These are phyloP conservation scores for Calonectria henricotiae DNA, from an alignment of 2,329 filamentous ascomycete genomes.

Conservation along the genomic window DNA sequence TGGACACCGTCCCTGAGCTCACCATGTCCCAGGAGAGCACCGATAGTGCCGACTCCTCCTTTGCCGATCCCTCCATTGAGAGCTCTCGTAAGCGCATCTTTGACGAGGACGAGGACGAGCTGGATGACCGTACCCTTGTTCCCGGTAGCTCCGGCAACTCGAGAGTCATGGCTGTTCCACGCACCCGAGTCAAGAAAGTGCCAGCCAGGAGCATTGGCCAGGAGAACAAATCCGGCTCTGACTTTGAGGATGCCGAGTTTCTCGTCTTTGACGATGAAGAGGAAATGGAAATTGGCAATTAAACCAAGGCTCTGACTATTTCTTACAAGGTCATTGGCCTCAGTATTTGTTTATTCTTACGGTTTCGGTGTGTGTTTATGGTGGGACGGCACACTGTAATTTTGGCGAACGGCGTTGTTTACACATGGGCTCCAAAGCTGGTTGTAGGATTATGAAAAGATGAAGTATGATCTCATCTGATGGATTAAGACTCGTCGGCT, in stretches of 20 bases:
- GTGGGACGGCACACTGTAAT: slow-evolving; percentile 32
- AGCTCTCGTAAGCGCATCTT: slow-evolving; percentile 67
- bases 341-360: slow-evolving; percentile 18
- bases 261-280: slow-evolving; percentile 65
- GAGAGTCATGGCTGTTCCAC: slow-evolving; percentile 68
- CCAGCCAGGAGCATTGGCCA: slow-evolving; percentile 66
- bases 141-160: slow-evolving; percentile 60
- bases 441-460: slow-evolving; percentile 38
- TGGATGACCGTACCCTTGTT: slow-evolving; percentile 55
- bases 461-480: slow-evolving; percentile 26
- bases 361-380: slow-evolving; percentile 38
- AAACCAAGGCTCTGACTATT: slow-evolving; percentile 15
- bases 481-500: slow-evolving; percentile 40
- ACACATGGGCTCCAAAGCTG: slow-evolving; percentile 47
- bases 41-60: slow-evolving; percentile 56
- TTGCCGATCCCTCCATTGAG: slow-evolving; percentile 37
- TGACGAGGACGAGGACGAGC: slow-evolving; percentile 61
- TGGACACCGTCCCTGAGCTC: slow-evolving; percentile 65
- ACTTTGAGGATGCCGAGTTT: slow-evolving; percentile 82
- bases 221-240: slow-evolving; percentile 57
- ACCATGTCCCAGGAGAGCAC: slow-evolving; percentile 73
- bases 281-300: slow-evolving; percentile 59
- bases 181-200: slow-evolving; percentile 52
- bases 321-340: not conserved
- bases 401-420: slow-evolving; percentile 48